These are phyloP conservation scores for Coemansia sp. DNA, from an alignment of 192 early-diverging fungal genomes.

Conservation along the genomic window DNA sequence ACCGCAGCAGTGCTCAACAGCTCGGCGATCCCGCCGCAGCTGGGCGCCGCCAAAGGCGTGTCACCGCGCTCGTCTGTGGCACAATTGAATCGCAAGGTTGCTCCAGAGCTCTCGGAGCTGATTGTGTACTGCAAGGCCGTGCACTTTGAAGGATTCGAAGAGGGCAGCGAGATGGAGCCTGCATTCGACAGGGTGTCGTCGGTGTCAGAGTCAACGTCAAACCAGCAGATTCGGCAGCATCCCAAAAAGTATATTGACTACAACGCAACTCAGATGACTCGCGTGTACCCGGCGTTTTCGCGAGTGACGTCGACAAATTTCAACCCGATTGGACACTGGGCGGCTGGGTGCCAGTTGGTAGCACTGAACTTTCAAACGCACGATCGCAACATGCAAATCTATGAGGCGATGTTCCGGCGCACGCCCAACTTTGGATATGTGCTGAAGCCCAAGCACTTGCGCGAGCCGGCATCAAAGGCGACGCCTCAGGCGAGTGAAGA, in stretches of 20 bases:
- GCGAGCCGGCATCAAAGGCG: constrained; percentile 11
- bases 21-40: background rate
- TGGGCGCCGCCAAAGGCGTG: constrained; percentile 11
- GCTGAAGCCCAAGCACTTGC: constrained; percentile 67
- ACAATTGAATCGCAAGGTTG: constrained; percentile 58
- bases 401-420: constrained; percentile 80
- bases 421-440: constrained; percentile 82
- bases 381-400: constrained; percentile 82
- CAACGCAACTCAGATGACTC: constrained; percentile 66
- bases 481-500: background rate
- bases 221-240: constrained; percentile 59
- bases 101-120: constrained; percentile 62
- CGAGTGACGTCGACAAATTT: constrained; percentile 85
- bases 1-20: background rate
- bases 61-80: constrained; percentile 35
- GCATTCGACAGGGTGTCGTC: constrained; percentile 72
- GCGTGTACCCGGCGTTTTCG: constrained; percentile 81
- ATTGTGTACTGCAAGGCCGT: constrained; percentile 67
- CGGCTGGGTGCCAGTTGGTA: constrained; percentile 80
- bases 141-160: constrained; percentile 64
- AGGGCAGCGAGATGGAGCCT: constrained; percentile 48
- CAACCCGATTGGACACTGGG: constrained; percentile 85
- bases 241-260: constrained; percentile 61
- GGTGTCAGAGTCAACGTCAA: constrained; percentile 70
- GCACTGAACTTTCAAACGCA: constrained; percentile 89